phyloP scores from a whole-genome alignment of 495 filamentous ascomycete species.

The Evernia prunastri region DNA sequence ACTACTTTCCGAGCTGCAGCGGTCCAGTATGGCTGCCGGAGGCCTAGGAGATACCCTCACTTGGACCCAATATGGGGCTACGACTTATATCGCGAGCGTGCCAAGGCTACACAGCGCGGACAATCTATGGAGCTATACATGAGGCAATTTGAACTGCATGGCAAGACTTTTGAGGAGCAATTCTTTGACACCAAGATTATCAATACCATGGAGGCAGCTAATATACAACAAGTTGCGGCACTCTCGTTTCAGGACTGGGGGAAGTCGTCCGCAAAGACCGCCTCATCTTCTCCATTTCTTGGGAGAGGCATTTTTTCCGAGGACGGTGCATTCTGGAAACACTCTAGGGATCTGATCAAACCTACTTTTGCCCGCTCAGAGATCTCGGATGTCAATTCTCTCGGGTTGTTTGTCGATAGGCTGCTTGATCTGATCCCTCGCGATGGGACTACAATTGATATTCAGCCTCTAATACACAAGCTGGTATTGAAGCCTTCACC shows the following conservation, averaged over 20 bases:
- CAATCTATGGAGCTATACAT: not conserved
- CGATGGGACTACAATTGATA: constrained; percentile 48
- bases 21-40: constrained; percentile 9
- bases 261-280: not conserved
- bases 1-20: not conserved
- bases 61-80: constrained; percentile 5
- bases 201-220: constrained; percentile 8
- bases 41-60: constrained; percentile 13
- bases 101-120: not conserved
- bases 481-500: constrained; percentile 36
- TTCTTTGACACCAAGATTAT: constrained; percentile 3
- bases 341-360: constrained; percentile 2
- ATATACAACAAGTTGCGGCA: constrained; percentile 5
- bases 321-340: not conserved
- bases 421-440: constrained; percentile 37
- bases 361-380: constrained; percentile 6
- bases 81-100: constrained; percentile 7
- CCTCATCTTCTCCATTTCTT: constrained; percentile 6
- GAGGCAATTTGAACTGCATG: constrained; percentile 10
- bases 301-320: constrained; percentile 2
- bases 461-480: constrained; percentile 57
- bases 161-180: constrained; percentile 13
- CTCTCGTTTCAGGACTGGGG: not conserved
- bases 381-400: constrained; percentile 4
- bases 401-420: no score